phyloP scores from a whole-genome alignment of 257 asterid species.

The Nicotiana paniculata region DNA sequence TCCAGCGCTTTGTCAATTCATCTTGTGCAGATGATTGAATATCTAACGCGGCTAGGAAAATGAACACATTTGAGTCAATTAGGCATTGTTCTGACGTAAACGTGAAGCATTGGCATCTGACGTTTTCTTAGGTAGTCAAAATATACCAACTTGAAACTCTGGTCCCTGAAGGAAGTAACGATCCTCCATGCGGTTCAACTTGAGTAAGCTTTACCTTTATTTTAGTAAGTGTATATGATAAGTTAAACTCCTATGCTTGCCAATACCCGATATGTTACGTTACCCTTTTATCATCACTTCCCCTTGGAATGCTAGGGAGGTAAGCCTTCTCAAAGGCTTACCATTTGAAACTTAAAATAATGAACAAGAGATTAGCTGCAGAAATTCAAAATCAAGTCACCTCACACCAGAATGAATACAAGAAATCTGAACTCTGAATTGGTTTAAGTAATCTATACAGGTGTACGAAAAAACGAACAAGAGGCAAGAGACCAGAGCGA shows the following conservation, averaged over 20 bases:
- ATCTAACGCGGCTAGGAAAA: background rate
- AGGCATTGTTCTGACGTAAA: background rate
- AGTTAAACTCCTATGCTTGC: too few relatives aligned
- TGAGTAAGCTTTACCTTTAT: too few relatives aligned
- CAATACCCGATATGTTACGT: too few relatives aligned
- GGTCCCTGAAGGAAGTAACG: too few relatives aligned
- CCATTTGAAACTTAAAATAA: background rate
- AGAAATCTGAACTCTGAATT: background rate
- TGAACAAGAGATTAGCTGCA: background rate
- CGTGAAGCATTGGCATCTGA: background rate
- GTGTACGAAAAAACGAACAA: conserved; percentile 5
- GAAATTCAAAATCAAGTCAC: background rate
- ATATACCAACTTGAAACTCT: too few relatives aligned
- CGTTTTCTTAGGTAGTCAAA: background rate
- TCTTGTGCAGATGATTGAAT: background rate
- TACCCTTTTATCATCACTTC: background rate
- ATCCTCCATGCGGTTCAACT: too few relatives aligned
- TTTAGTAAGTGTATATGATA: too few relatives aligned
- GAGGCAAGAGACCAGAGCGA: background rate
- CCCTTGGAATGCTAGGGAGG: too few relatives aligned
- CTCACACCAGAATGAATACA: background rate
- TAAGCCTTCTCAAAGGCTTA: background rate
- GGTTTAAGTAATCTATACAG: background rate
- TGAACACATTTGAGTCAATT: background rate
- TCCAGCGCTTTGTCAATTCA: background rate